Percentiles rank a stretch among this genome's conserved stretches.
Evolutionary conservation across 2,329 filamentous ascomycete species (phyloP).

Genomic region (Helminthosporium solani): DNA sequence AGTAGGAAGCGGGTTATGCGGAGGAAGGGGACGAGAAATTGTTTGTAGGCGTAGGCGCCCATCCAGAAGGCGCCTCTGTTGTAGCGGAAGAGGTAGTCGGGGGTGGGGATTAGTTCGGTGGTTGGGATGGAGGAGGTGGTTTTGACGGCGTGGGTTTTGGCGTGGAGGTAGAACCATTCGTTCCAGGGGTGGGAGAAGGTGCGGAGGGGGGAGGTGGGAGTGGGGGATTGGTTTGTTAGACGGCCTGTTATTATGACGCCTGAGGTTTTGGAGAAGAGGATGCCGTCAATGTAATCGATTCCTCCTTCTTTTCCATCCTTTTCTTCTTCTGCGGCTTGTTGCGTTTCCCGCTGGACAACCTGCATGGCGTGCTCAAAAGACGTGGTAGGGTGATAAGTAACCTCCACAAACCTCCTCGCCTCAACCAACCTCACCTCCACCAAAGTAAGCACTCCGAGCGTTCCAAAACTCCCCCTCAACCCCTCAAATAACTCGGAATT

Average conservation of each 20-base stretch:
- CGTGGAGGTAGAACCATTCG: constrained; percentile 75
- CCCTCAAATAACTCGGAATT: constrained; percentile 59
- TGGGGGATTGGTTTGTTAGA: constrained; percentile 49
- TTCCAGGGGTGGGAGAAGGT: constrained; percentile 60
- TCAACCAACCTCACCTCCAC: constrained; percentile 59
- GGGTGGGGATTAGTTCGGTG: constrained; percentile 48
- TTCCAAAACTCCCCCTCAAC: constrained; percentile 61
- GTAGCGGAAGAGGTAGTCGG: constrained; percentile 62
- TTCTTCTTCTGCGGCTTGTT: too few species aligned
- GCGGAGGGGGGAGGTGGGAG: constrained; percentile 23
- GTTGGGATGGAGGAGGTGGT: constrained; percentile 13
- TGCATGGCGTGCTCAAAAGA: constrained; percentile 51
- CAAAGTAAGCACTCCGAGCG: constrained; percentile 60
- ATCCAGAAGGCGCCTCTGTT: constrained; percentile 67
- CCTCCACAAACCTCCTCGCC: constrained; percentile 58
- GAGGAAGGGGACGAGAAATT: constrained; percentile 61
- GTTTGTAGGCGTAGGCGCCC: constrained; percentile 59
- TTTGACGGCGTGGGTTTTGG: constrained; percentile 24
- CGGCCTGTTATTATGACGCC: constrained; percentile 63
- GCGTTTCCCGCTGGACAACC: constrained; percentile 50
- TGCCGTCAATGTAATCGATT: constrained; percentile 69
- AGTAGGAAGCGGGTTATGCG: constrained; percentile 57
- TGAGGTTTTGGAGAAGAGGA: constrained; percentile 57
- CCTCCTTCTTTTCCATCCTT: too few species aligned
- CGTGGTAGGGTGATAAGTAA: constrained; percentile 61